These are phyloP conservation scores for Eutypella sp. DNA, from an alignment of 2,329 filamentous ascomycete species.

Conservation along the genomic window DNA sequence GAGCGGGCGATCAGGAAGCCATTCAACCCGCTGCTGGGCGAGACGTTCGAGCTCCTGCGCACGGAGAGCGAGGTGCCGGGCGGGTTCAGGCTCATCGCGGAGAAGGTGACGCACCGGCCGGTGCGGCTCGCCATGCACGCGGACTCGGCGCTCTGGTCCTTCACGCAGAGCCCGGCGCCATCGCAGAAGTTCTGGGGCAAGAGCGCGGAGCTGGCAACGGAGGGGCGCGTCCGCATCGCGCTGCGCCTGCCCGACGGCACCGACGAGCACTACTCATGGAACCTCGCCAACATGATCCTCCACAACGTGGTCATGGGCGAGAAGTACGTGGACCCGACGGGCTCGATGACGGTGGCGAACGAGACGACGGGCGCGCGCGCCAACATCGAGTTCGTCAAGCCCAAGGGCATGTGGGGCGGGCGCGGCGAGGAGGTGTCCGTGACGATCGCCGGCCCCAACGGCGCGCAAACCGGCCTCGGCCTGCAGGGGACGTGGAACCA, in stretches of 20 bases:
- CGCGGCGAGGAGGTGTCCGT: slow-evolving; percentile 84
- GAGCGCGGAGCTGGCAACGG: slow-evolving; percentile 87
- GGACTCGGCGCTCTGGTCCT: slow-evolving; percentile 78
- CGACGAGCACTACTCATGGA: slow-evolving; percentile 86
- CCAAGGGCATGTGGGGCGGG: slow-evolving; percentile 95
- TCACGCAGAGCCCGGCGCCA: slow-evolving; percentile 81
- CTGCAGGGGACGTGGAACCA: slow-evolving; percentile 82
- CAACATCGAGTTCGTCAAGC: slow-evolving; percentile 76
- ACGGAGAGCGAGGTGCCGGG: slow-evolving; percentile 67
- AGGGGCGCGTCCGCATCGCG: slow-evolving; percentile 76
- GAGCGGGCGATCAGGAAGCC: slow-evolving; percentile 93
- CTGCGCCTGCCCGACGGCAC: slow-evolving; percentile 60
- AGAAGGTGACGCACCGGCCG: slow-evolving; percentile 91
- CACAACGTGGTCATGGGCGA: slow-evolving; percentile 96
- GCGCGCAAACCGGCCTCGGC: slow-evolving; percentile 59
- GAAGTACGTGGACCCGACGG: slow-evolving; percentile 95
- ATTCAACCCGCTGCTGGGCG: slow-evolving; percentile 93
- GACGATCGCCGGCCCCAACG: slow-evolving; percentile 64
- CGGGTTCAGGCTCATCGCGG: slow-evolving; percentile 86
- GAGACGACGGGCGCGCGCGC: slow-evolving; percentile 81
- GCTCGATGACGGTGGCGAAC: slow-evolving; percentile 79
- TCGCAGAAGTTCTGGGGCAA: slow-evolving; percentile 99
- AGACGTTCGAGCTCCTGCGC: slow-evolving; percentile 89
- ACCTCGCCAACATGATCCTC: slow-evolving; percentile 80
- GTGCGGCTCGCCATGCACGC: slow-evolving; percentile 92